Conservation (phyloP, 129 eudicot species). For the Silybum marianum region DNA sequence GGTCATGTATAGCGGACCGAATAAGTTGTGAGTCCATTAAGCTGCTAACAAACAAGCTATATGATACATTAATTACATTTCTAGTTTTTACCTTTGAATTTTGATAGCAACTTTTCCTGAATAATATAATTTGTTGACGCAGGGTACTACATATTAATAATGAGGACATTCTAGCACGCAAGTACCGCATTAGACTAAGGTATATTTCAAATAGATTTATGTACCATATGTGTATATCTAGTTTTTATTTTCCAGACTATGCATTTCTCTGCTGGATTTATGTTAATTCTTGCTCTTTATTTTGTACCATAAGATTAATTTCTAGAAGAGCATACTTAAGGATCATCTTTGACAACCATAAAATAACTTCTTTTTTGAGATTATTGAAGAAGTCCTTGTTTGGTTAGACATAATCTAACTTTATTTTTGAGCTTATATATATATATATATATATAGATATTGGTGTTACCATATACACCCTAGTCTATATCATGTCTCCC, state of each 20-base stretch:
- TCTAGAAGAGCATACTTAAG: not conserved
- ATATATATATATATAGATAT: too few species aligned
- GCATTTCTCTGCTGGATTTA: not conserved
- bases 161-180: constrained; percentile 71
- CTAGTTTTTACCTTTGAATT: not conserved
- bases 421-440: too few species aligned
- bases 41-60: too few species aligned
- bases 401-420: not conserved
- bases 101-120: not conserved
- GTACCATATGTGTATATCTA: not conserved
- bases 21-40: too few species aligned
- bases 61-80: not conserved
- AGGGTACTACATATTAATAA: constrained; percentile 58
- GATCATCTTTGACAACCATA: not conserved
- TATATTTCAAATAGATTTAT: constrained; percentile 31
- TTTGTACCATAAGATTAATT: not conserved
- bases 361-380: not conserved
- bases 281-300: not conserved
- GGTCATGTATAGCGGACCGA: too few species aligned
- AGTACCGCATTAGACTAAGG: constrained; percentile 85
- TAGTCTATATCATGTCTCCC: too few species aligned
- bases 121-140: constrained; percentile 14
- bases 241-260: too few species aligned
- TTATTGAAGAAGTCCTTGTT: not conserved
- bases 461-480: too few species aligned